phyloP scores from a whole-genome alignment of 2,329 filamentous ascomycete species.

The Fusarium torreyae region DNA sequence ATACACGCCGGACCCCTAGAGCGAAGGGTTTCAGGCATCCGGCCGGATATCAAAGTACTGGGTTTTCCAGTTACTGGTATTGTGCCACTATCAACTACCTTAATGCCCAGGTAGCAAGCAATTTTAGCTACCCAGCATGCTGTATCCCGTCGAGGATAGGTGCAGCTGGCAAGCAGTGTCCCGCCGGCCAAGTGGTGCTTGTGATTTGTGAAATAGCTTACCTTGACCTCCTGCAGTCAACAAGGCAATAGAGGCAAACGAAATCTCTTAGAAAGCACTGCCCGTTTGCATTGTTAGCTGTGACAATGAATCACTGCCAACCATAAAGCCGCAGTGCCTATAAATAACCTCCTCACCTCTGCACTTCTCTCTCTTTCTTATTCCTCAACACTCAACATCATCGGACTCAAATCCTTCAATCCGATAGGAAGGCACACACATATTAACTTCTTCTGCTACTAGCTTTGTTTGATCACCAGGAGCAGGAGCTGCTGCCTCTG shows the following conservation, averaged over 20 bases:
- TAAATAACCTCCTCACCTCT: not conserved
- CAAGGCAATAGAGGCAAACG: conserved; percentile 9
- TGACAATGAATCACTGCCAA: conserved; percentile 32
- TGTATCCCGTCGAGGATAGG: not conserved
- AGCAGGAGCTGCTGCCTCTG: not conserved
- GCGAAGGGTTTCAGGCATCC: no score
- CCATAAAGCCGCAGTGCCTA: not conserved
- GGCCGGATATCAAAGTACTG: no score
- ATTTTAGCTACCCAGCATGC: no score
- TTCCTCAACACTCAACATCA: conserved; percentile 16
- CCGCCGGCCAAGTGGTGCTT: not conserved
- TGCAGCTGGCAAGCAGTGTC: not conserved
- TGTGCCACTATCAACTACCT: no score
- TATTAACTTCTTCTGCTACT: accelerated
- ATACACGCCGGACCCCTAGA: no score
- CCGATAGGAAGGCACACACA: not conserved
- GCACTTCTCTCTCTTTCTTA: not conserved
- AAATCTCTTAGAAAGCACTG: not conserved
- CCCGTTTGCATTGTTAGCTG: not conserved
- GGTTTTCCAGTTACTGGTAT: no score
- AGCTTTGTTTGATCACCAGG: not conserved
- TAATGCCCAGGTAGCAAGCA: no score
- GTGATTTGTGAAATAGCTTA: not conserved
- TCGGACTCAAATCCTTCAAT: not conserved
- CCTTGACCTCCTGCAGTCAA: not conserved